Evolutionary conservation across 176 grass and related monocot genomes (phyloP), one percentile per base, ranked within the genome.

Genomic region (Phoenix roebelenii): DNA sequence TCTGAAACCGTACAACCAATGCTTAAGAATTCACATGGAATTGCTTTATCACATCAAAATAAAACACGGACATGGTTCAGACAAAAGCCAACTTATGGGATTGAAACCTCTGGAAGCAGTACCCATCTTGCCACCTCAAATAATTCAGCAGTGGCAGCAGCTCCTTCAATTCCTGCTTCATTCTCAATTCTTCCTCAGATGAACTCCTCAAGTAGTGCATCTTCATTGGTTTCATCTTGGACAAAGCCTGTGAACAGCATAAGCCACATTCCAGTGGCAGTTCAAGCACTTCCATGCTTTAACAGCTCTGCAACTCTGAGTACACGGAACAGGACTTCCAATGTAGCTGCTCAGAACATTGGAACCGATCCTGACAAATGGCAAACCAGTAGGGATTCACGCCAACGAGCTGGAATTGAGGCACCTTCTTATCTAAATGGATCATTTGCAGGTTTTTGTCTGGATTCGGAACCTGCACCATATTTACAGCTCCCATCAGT

Each of bases 391-490:
- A 28, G 50, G 51, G 35, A 23, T 20, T 15, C 65, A 55, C 15
- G 25, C 50, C 15, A 19, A 15, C 25, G 49, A 53, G 4, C 57
- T 53, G 58, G n/a, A 64, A 24, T 18, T 63, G 51, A 22, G 9
- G 57, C 24, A 55, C 50, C 28, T 32, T 49, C 18, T 55, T 50
- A 22, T 66, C 39, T 56, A 18, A 67, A 74, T 68, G 57, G n/a
- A 55, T 67, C 64, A 52, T 55, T 50, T 58, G 54, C 24, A 59
- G 74, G 65, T 48, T 50, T 74, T 49, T 50, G 32, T 0, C 16
- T 68, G 79, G 71, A 78, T 68, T 78, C 77, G 54, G 57, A 58
- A 50, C 51, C 55, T 44, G 20, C 51, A 69, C 59, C 22, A 65
- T 53, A 71, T 23, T 12, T 30, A 54, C 16, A 59, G n/a, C 28